Percentiles rank a stretch among this genome's conserved stretches.
Evolutionary conservation across 148 eudicot species (phyloP).

Genomic region (Camellia lanceoleosa): DNA sequence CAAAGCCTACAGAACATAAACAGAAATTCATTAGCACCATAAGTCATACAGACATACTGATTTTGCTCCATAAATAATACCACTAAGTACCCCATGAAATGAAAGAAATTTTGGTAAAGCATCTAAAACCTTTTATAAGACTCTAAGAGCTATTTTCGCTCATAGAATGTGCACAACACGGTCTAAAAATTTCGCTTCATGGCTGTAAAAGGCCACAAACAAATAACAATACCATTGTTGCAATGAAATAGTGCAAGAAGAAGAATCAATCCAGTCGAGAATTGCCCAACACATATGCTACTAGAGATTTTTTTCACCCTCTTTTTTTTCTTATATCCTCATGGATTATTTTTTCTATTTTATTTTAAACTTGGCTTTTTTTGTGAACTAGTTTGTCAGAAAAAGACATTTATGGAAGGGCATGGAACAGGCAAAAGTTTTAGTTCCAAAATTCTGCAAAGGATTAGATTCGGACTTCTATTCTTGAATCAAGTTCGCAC

Average conservation of each 20-base stretch:
- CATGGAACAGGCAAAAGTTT: background rate
- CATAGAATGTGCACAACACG: background rate
- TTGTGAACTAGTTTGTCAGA: too few species aligned
- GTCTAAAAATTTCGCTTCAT: background rate
- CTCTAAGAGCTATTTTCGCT: background rate
- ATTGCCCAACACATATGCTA: too few species aligned
- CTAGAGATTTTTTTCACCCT: too few species aligned
- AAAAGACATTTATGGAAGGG: background rate
- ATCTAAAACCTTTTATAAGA: background rate
- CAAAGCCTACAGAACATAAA: conserved; percentile 27
- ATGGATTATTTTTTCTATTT: too few species aligned
- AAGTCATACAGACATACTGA: background rate
- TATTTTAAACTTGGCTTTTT: too few species aligned
- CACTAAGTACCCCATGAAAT: background rate
- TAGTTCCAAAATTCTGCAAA: background rate
- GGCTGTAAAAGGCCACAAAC: background rate
- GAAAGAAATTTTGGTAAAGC: conserved; percentile 3
- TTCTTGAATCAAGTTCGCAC: background rate
- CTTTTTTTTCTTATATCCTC: too few species aligned
- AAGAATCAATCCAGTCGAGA: background rate
- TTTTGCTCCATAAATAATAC: background rate
- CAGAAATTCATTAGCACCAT: background rate
- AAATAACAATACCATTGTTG: background rate
- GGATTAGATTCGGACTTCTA: background rate
- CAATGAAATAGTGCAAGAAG: background rate